These are phyloP conservation scores for Spongospora subterranea DNA, from an alignment of 208 protist species.

Conservation along the genomic window DNA sequence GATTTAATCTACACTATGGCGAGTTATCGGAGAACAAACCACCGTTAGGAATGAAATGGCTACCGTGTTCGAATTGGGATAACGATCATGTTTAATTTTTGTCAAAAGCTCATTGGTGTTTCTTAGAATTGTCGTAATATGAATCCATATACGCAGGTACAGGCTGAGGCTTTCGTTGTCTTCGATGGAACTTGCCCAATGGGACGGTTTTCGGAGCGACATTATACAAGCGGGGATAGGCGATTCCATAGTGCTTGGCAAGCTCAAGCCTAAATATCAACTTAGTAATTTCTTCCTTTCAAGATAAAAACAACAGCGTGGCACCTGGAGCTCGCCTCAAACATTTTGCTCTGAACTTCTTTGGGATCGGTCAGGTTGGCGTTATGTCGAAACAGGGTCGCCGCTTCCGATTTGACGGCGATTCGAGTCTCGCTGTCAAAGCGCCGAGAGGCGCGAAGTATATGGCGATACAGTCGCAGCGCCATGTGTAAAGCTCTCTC, in stretches of 20 bases:
- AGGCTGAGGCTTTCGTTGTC: neutral
- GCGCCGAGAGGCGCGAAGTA: neutral
- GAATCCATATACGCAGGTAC: slow-evolving; percentile 51
- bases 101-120: no score
- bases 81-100: no score
- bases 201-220: neutral
- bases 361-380: neutral
- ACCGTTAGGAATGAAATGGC: no score
- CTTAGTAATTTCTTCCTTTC: neutral
- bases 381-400: slow-evolving; percentile 12
- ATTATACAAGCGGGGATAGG: slow-evolving; percentile 16
- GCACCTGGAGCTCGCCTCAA: slow-evolving; percentile 3
- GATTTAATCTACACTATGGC: no score
- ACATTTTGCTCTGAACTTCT: neutral
- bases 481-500: no score
- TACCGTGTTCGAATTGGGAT: no score
- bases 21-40: no score
- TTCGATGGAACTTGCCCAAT: neutral
- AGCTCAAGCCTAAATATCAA: slow-evolving; percentile 27
- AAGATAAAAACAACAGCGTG: neutral
- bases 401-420: neutral
- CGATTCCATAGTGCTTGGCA: slow-evolving; percentile 23
- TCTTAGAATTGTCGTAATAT: no score
- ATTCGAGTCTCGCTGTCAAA: neutral
- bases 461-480: slow-evolving; percentile 22